A percentile compares a stretch with the other conserved stretches of the same genome.
phyloP scores from a whole-genome alignment of 306 rosid species.

The Vicia villosa region DNA sequence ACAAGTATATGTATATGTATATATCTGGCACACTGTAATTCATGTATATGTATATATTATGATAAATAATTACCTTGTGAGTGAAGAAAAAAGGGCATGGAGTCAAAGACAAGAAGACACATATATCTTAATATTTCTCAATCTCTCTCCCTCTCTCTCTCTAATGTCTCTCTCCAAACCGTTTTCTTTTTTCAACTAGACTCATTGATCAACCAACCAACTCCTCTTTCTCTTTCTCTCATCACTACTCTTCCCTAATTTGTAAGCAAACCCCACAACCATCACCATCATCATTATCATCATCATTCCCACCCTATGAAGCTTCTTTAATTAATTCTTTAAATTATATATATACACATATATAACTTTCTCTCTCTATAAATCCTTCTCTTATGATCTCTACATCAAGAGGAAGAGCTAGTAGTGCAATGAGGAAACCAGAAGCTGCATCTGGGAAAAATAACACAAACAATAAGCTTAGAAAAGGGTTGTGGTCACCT shows the following conservation, averaged over 20 bases:
- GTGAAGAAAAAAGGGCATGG: conserved; percentile 67
- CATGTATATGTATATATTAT: background rate
- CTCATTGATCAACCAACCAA: conserved; percentile 72
- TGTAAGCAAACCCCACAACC: conserved; percentile 99
- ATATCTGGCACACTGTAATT: too few species aligned
- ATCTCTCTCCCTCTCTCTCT: conserved; percentile 13
- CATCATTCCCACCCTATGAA: conserved; percentile 71
- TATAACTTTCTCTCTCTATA: conserved; percentile 40
- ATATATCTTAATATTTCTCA: conserved; percentile 31
- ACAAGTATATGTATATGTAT: conserved; percentile 2
- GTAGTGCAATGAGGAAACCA: conserved; percentile 74
- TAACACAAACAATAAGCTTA: conserved; percentile 44
- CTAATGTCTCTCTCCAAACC: conserved; percentile 89
- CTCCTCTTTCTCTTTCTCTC: conserved; percentile 18
- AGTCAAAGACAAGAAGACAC: conserved; percentile 91
- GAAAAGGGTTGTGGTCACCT: conserved; percentile 96
- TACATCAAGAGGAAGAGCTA: conserved; percentile 29
- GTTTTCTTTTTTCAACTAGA: conserved; percentile 87
- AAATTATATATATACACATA: conserved; percentile 14
- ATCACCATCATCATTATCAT: conserved; percentile 56
- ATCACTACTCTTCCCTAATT: conserved; percentile 50
- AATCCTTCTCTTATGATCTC: conserved; percentile 42
- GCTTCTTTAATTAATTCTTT: conserved; percentile 47
- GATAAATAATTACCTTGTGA: conserved; percentile 66
- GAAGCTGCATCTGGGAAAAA: conserved; percentile 34